These are phyloP conservation scores for Tilletia indica DNA, from an alignment of 1,284 basidiomycete species.

Conservation along the genomic window DNA sequence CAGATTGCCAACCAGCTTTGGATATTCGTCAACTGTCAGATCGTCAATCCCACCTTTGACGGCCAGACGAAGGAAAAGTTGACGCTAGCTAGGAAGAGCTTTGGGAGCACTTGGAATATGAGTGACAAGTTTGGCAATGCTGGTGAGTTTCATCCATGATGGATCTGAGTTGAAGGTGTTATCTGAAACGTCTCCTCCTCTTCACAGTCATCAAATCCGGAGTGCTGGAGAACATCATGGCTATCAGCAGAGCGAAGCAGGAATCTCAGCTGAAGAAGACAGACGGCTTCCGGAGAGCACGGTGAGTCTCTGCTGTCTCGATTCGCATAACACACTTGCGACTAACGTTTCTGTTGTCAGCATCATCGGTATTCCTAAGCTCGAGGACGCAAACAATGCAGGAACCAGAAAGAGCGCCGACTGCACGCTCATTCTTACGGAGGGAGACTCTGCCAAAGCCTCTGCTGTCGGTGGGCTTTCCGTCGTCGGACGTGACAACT, in stretches of 20 bases:
- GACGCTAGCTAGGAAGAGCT: conserved; percentile 83
- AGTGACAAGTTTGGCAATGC: conserved; percentile 96
- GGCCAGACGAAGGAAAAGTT: conserved; percentile 98
- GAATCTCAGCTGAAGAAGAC: conserved; percentile 95
- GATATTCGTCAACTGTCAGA: conserved; percentile 94
- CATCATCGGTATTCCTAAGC: conserved; percentile 85
- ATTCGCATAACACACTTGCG: no score
- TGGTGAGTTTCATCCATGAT: conserved; percentile 62
- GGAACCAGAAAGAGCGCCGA: conserved; percentile 74
- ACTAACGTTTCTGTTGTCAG: conserved; percentile 28
- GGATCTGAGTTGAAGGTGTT: neutral
- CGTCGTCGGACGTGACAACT: conserved; percentile 93
- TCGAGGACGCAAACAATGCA: conserved; percentile 97
- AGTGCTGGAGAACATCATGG: conserved; percentile 87
- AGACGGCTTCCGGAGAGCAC: conserved; percentile 79
- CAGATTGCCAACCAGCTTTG: conserved; percentile 98
- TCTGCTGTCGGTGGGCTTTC: conserved; percentile 90
- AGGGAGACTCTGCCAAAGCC: conserved; percentile 98
- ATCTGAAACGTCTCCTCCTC: conserved; percentile 55
- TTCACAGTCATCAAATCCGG: conserved; percentile 73
- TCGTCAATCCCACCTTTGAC: conserved; percentile 98
- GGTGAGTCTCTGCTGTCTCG: conserved; percentile 5
- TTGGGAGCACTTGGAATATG: conserved; percentile 80
- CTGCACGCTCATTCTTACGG: conserved; percentile 95
- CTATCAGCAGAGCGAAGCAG: conserved; percentile 95